These are phyloP conservation scores for Clonostachys rosea DNA, from an alignment of 2,329 filamentous ascomycete species.

Conservation along the genomic window DNA sequence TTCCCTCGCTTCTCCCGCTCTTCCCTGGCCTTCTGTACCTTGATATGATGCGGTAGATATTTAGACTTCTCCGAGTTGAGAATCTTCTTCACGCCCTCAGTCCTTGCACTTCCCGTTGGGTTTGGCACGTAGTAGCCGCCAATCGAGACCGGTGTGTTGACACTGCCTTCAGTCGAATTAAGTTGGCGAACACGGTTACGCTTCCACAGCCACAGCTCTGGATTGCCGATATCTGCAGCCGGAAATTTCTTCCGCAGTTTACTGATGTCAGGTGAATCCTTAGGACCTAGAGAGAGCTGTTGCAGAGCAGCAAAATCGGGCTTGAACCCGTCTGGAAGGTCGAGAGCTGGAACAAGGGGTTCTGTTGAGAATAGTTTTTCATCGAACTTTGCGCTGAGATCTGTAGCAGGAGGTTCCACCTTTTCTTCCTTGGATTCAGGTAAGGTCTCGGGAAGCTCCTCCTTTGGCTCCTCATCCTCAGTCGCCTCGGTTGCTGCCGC, in stretches of 20 bases:
- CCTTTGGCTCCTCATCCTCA: slow-evolving; percentile 34
- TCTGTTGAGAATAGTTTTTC: slow-evolving; percentile 45
- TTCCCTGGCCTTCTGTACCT: slow-evolving; percentile 86
- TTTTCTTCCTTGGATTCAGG: slow-evolving; percentile 16
- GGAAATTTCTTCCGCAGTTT: slow-evolving; percentile 44
- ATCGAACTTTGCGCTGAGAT: slow-evolving; percentile 43
- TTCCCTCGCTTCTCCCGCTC: slow-evolving; percentile 80
- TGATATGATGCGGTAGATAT: slow-evolving; percentile 95
- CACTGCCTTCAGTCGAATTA: slow-evolving; percentile 30
- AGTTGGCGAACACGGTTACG: slow-evolving; percentile 51
- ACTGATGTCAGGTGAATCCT: slow-evolving; percentile 42
- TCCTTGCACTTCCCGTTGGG: slow-evolving; percentile 77
- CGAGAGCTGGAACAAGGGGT: slow-evolving; percentile 36
- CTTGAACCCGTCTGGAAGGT: slow-evolving; percentile 35
- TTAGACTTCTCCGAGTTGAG: slow-evolving; percentile 97
- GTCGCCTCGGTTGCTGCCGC: slow-evolving; percentile 26
- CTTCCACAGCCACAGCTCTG: slow-evolving; percentile 53
- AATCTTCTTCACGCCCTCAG: slow-evolving; percentile 92
- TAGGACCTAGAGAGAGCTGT: slow-evolving; percentile 32
- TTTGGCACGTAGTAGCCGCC: slow-evolving; percentile 81
- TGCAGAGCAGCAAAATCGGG: slow-evolving; percentile 41
- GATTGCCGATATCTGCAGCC: slow-evolving; percentile 37
- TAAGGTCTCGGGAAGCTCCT: slow-evolving; percentile 14
- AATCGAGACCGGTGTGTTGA: slow-evolving; percentile 35
- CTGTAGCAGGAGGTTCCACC: slow-evolving; percentile 22